A percentile compares a stretch with the other conserved stretches of the same genome.
Conservation (phyloP, 371 early-diverging fungal genomes). For the Mucor plumbeus region DNA sequence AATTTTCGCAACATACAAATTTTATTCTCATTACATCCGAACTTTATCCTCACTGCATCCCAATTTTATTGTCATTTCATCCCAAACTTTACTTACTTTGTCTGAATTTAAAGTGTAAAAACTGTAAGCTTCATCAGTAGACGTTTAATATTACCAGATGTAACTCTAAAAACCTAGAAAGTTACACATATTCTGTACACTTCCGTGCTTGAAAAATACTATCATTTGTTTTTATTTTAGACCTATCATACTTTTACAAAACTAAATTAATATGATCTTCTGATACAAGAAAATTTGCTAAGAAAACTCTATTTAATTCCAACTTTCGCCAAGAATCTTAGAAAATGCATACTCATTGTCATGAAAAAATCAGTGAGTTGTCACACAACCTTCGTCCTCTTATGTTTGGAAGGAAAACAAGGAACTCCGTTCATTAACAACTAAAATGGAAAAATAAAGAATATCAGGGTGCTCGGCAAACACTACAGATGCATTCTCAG, state of each 20-base stretch:
- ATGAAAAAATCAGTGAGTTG: not conserved
- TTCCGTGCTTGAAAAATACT: not conserved
- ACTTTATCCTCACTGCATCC: too few relatives aligned
- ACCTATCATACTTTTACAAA: not conserved
- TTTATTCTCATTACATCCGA: too few relatives aligned
- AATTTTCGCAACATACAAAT: too few relatives aligned
- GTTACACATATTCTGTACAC: not conserved
- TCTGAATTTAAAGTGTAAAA: too few relatives aligned
- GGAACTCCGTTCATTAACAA: not conserved
- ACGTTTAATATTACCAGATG: not conserved
- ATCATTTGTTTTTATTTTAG: not conserved
- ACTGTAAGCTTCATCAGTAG: not conserved
- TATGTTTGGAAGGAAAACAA: not conserved
- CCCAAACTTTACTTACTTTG: too few relatives aligned
- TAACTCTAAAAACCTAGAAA: not conserved
- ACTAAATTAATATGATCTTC: not conserved
- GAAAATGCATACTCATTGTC: not conserved
- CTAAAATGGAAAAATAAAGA: not conserved
- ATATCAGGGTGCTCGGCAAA: not conserved
- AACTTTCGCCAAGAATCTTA: not conserved
- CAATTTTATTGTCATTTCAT: too few relatives aligned
- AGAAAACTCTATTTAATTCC: not conserved
- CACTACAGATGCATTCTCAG: not conserved
- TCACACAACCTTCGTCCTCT: not conserved
- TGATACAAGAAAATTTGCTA: not conserved